Conservation (phyloP, 2,329 filamentous ascomycete genomes). For the Xylariaceae sp. region DNA sequence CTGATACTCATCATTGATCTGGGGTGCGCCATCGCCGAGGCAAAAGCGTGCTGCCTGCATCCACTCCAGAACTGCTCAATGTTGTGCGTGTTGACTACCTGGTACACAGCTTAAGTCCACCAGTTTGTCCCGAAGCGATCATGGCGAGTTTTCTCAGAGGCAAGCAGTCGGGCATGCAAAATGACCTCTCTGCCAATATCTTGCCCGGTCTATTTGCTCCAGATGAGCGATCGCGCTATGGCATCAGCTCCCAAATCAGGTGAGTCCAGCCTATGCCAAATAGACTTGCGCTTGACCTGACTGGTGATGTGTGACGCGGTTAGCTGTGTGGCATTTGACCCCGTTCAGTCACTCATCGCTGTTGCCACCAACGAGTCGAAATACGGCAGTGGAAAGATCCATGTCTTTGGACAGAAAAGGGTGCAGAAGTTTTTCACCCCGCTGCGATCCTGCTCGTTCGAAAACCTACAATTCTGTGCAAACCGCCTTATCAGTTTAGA, state of each 20-base stretch:
- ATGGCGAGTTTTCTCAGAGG: constrained; percentile 89
- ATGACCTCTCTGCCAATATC: constrained; percentile 83
- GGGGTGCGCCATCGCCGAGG: no score
- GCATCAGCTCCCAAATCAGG: constrained; percentile 75
- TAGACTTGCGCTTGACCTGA: not conserved
- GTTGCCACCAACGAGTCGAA: constrained; percentile 86
- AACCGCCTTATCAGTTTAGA: constrained; percentile 85
- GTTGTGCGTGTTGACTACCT: no score
- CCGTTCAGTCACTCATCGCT: constrained; percentile 88
- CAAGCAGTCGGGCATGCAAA: constrained; percentile 90
- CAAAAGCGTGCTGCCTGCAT: no score
- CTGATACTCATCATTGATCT: no score
- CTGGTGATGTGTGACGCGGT: constrained; percentile 22
- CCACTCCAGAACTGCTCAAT: no score
- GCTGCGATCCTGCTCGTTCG: constrained; percentile 70
- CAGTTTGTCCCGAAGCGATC: not conserved
- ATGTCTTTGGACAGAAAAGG: constrained; percentile 79
- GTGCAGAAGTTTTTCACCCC: constrained; percentile 74
- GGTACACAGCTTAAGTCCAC: no score
- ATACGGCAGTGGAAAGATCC: constrained; percentile 83
- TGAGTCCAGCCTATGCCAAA: constrained; percentile 37
- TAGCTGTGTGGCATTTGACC: constrained; percentile 85
- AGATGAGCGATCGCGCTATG: constrained; percentile 80
- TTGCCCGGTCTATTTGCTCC: constrained; percentile 74
- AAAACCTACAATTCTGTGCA: constrained; percentile 76